Evolutionary conservation across 768 basidiomycete species (phyloP), one percentile per base, ranked within the genome.

Genomic region (Fomitopsis pulvina): DNA sequence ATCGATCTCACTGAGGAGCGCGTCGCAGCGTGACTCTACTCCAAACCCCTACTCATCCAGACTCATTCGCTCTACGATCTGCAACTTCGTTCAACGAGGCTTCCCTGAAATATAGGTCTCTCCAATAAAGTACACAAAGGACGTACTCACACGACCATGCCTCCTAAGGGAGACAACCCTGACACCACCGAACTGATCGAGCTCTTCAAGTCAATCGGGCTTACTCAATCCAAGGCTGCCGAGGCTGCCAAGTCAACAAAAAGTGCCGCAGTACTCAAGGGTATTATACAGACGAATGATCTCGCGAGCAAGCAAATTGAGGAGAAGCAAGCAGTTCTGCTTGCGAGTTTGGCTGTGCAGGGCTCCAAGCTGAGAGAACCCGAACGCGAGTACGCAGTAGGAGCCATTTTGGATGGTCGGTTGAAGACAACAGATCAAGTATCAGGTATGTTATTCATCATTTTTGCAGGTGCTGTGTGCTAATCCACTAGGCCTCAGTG

Each of bases 361-460:
- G 68, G 85, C 12, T 69, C 73, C 22, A 94, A 91, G 68, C 57
- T 92, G 32, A 76, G 68, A 4, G 68, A 72, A 27, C 69, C 67
- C n/a, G 80, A 80, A 62, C 75, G 77, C 52, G 72, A 68, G 40
- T 90, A 81, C 66, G 69, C 85, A 16, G 72, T 90, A 30, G 64
- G 70, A n/a, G 79, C 75, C 53, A 83, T 98, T 58, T 63, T 81
- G n/a, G 77, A 82, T 48, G 83, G 79, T 20, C 78, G 78, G 55
- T 66, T 98, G 51, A 88, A 85, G 68, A 80, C 77, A 28, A 76
- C 80, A 2, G 95, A 97, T 64, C 94, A 97, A 72, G 81, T 96
- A 22, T 73, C 78, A 47, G 94, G 94, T 92, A 59, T 58, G 83
- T 52, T 38, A 20, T 21, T 29, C 4, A 26, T 3, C n/a, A 11